Evolutionary conservation across 495 filamentous ascomycete species (phyloP), one percentile per base, ranked within the genome.

Genomic region (Trichoderma asperelloides): DNA sequence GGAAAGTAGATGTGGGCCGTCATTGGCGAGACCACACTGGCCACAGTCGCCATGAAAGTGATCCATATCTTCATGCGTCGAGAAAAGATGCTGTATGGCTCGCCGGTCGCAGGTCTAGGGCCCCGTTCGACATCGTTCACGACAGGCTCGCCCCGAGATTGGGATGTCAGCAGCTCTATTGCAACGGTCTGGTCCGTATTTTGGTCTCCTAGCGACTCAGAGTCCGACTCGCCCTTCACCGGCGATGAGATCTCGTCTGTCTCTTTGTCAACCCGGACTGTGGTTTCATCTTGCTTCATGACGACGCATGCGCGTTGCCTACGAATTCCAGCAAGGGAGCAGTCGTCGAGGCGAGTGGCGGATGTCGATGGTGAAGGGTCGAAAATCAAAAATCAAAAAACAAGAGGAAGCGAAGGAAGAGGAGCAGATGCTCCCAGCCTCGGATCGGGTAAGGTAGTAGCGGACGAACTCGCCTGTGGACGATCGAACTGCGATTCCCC

Each of bases 1-100:
- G 90, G 90, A 68, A 92, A 92, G 74, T 95, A 95, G 51, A 92
- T 91, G 70, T 90, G 91, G 23, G 88, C 88, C 0, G 88, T 90
- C 64, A 92, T 81, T 2, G 89, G 89, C 0, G 89, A 91, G 73
- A 91, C 85, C 70, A 91, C 88, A 45, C 85, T 83, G 13, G 85
- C 85, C 64, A 81, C 80, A 28, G 86, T 84, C 49, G 88, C 85
- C 77, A 94, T 87, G 69, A 78, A 78, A n/a, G 90, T 78, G 67
- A 90, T 84, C 77, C 85, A 85, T 68, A 79, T 69, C 77, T 84
- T 88, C 67, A 85, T 80, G 13, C 74, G 51, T 28, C 74, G 78
- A 18, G 83, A 81, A 73, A 91, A 90, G 69, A 81, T 80, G 33
- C 80, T 85, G 73, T 88, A 85, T 16, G 77, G 75, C 2, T 60